Base-by-base conservation (phyloP, 1,139 yeast genomes). In the Hansenula lynferdii region DNA sequence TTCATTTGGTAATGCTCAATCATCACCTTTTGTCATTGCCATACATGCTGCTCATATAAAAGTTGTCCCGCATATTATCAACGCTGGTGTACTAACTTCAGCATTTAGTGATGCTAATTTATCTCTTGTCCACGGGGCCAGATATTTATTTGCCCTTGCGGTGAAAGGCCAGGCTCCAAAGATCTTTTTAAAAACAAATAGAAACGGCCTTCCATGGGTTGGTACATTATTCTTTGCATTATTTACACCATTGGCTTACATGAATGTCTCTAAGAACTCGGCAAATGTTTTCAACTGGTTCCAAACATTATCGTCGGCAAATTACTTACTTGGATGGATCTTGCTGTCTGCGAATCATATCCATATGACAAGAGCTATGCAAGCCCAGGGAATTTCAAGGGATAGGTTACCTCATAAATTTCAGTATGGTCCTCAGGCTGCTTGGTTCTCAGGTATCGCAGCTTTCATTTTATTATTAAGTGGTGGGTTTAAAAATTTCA, bases 151-250 rank as follows among this genome's bases (percentile, higher is more conserved):
- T 42, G 69, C 74, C 49, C 60, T 28, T 8, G 77, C 82, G 37
- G 77, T 75, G 48, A 69, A 76, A 45, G 77, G 78, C 34, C 75
- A 70, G 57, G 74, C 81, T 34, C 85, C 85, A 45, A 64, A 69
- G 49, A 58, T 72, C 40, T 65, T 64, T 32, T 75, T 69, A 32
- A 78, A 77, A 63, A 75, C 79, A 50, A 85, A 79, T 58, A 72
- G 70, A 53, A 62, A 59, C 37, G 85, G 85, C 54, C 69, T 85
- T 62, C 85, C 85, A 36, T 60, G 77, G 44, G 66, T 67, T 35
- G 81, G 78, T 46, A 73, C 78, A 47, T 54, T 64, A 18, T 54
- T 67, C 31, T 72, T 75, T 42, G 61, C 56, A 8, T 44, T 52
- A 5, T 45, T 57, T 25, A 50, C 64, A 5, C 60, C 64, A 33